phyloP scores from a whole-genome alignment of 139 green algal genomes.

The Tetradesmus obliquus region DNA sequence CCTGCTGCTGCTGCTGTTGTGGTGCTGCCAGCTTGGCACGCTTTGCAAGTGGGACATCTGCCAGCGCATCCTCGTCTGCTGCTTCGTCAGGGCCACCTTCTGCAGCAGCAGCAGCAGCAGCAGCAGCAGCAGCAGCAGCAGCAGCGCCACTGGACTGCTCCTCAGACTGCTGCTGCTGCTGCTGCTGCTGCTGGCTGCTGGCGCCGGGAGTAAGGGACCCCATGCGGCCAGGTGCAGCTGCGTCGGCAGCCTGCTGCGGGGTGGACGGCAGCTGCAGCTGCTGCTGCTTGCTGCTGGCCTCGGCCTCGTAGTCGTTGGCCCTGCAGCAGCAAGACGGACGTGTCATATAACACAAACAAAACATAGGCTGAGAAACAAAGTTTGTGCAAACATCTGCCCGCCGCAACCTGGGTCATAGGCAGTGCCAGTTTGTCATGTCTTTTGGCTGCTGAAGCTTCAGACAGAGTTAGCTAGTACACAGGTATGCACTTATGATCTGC shows the following conservation, averaged over 20 bases:
- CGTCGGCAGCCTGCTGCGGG: not conserved
- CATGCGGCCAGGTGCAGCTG: not conserved
- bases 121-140: not conserved
- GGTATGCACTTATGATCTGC: not conserved
- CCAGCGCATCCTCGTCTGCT: not conserved
- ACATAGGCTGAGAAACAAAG: too few relatives aligned
- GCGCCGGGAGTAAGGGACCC: not conserved
- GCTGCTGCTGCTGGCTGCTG: constrained; percentile 4
- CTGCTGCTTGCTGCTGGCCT: not conserved
- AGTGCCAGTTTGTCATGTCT: too few relatives aligned
- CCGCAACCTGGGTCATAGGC: too few relatives aligned
- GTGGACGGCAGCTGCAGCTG: constrained; percentile 5
- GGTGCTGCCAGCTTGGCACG: constrained; percentile 1
- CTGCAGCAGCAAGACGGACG: not conserved
- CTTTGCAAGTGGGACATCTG: constrained; percentile 20
- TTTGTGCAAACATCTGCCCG: too few relatives aligned
- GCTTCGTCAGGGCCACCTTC: not conserved
- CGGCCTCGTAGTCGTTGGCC: not conserved
- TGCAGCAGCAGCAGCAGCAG: not conserved
- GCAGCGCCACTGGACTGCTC: not conserved
- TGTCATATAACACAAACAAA: not conserved
- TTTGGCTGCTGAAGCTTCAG: too few relatives aligned
- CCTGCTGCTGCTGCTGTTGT: not conserved
- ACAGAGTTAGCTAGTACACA: too few relatives aligned
- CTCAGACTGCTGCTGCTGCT: not conserved